Percentiles rank a stretch among this genome's conserved stretches.
Conservation (phyloP, 768 basidiomycete genomes). For the Kwoniella sp. region DNA sequence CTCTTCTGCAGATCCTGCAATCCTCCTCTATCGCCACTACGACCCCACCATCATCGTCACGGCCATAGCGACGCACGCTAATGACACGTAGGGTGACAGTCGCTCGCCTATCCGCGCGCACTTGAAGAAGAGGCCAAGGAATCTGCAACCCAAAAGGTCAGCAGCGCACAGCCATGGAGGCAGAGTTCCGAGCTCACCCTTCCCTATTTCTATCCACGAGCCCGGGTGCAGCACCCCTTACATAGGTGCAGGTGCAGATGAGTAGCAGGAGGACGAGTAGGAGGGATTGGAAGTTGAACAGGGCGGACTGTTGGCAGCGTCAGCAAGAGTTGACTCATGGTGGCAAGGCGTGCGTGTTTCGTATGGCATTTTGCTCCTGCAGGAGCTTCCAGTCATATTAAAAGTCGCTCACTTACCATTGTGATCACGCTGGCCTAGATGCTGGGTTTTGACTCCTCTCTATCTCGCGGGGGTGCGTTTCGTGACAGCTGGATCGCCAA, state of each 20-base stretch:
- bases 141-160: too few species aligned
- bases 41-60: conserved; percentile 56
- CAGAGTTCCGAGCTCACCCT: conserved; percentile 60
- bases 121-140: conserved; percentile 90
- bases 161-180: neutral
- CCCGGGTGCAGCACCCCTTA: conserved; percentile 81
- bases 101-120: conserved; percentile 94
- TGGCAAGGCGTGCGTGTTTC: too few species aligned
- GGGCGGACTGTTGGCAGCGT: conserved; percentile 79
- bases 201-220: conserved; percentile 89
- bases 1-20: too few species aligned
- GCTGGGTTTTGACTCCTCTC: too few species aligned
- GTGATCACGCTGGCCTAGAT: too few species aligned
- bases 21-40: too few species aligned
- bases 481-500: too few species aligned
- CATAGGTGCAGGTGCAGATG: conserved; percentile 96
- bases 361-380: neutral
- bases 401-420: too few species aligned
- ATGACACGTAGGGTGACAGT: conserved; percentile 87
- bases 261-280: conserved; percentile 86
- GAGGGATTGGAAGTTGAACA: conserved; percentile 97
- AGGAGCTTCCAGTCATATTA: too few species aligned
- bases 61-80: conserved; percentile 93
- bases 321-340: too few species aligned
- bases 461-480: too few species aligned